Base-by-base conservation (phyloP, 2,329 filamentous ascomycete species). In the Neonectria ditissima region DNA sequence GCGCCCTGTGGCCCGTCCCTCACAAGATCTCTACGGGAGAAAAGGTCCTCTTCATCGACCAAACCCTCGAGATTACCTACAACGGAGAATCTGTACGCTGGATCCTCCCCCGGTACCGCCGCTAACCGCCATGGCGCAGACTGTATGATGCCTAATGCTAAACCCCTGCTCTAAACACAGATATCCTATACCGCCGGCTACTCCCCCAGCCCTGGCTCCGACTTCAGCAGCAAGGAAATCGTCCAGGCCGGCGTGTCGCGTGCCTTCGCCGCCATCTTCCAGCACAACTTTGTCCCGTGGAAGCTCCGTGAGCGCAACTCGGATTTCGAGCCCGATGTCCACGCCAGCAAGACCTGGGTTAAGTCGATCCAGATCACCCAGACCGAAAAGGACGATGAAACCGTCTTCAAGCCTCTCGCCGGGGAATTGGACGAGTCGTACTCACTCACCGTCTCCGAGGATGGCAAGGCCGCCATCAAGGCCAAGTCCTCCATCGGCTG, bases 381-480 rank as follows among this genome's bases (percentile, higher is more conserved):
- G 75, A 89, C 85, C 5, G 77, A 77, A 20, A 72, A 75, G 53
- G 71, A 82, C 9, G 88, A 92, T 69, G 77, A 82, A 5, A 80
- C 82, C 56, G 83, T 87, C 24, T 86, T 87, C 71, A 91, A 87
- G 73, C 86, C 91, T 10, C 78, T 86, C 4, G 85, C 84, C 22
- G 89, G 87, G 37, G 81, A 87, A 44, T 84, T 92, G 14, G 91
- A 95, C 73, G 93, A 96, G 77, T 92, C 90, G 2, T 97, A 97
- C 80, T 86, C 82, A 26, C 80, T 97, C 28, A 84, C 82, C 1
- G 76, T 97, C 41, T 83, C 82, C 13, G 75, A 79, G 20, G 77
- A 84, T 32, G 91, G 91, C 55, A 80, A 82, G 22, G 90, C 87
- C 30, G 84, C 81, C 41, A 89, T 96, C 71, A 81, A 80, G 24